Conservation (phyloP, 1,284 basidiomycete species). For the Leccinum griseonigrum region DNA sequence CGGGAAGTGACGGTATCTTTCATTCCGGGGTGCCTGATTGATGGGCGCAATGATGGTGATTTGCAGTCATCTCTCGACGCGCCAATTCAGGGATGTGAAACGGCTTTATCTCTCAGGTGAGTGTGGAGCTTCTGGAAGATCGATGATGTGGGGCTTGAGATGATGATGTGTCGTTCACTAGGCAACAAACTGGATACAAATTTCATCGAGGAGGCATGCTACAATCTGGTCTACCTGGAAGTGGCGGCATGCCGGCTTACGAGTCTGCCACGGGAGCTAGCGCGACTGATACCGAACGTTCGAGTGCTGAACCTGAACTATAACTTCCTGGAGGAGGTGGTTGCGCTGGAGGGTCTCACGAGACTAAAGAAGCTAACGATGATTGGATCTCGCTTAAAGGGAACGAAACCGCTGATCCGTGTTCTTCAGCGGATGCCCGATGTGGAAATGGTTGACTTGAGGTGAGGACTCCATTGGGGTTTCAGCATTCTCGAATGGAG, state of each 20-base stretch:
- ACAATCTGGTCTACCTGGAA: constrained; percentile 92
- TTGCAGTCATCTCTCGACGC: constrained; percentile 56
- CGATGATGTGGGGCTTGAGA: constrained; percentile 5
- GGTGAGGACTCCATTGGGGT: constrained; percentile 52
- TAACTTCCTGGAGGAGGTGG: constrained; percentile 82
- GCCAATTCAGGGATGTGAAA: constrained; percentile 86
- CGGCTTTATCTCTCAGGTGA: constrained; percentile 91
- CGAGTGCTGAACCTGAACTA: constrained; percentile 94
- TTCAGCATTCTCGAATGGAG: constrained; percentile 12
- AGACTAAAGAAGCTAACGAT: constrained; percentile 80
- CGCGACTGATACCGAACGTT: constrained; percentile 77
- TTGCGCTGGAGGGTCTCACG: constrained; percentile 67
- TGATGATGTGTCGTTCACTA: constrained; percentile 28
- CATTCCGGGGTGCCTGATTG: constrained; percentile 37
- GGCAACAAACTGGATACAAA: constrained; percentile 46
- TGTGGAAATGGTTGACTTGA: constrained; percentile 86
- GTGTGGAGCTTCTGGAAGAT: constrained; percentile 29
- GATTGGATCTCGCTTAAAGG: constrained; percentile 80
- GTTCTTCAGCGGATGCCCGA: constrained; percentile 70
- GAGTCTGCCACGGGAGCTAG: constrained; percentile 67
- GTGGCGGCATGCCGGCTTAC: constrained; percentile 87
- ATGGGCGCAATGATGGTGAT: constrained; percentile 35
- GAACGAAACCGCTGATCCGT: constrained; percentile 67
- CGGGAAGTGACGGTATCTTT: constrained; percentile 38
- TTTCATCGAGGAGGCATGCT: constrained; percentile 65